A percentile compares a stretch with the other conserved stretches of the same genome.
These are phyloP conservation scores for Russula olivacea DNA, from an alignment of 768 basidiomycete species.

Conservation along the genomic window DNA sequence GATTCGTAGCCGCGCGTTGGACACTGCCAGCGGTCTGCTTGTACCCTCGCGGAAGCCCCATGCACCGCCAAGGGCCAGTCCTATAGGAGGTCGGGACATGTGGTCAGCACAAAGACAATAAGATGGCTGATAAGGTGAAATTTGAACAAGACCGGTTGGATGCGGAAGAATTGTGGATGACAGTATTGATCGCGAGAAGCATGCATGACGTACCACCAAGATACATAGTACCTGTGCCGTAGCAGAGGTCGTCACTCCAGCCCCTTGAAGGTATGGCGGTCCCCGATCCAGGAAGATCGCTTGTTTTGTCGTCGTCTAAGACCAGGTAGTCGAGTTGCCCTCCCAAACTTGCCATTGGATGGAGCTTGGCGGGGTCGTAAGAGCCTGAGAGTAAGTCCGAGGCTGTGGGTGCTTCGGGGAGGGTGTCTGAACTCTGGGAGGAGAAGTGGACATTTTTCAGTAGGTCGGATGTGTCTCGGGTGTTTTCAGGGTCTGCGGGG, in stretches of 20 bases:
- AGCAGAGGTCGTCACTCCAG: slow-evolving; percentile 99
- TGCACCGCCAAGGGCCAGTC: slow-evolving; percentile 87
- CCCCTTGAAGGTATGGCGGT: slow-evolving; percentile 93
- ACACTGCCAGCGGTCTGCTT: slow-evolving; percentile 77
- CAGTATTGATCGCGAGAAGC: slow-evolving; percentile 27
- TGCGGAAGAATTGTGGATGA: slow-evolving; percentile 38
- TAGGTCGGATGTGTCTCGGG: slow-evolving; percentile 20
- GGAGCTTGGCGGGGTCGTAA: slow-evolving; percentile 88
- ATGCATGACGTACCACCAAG: slow-evolving; percentile 71
- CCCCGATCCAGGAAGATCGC: slow-evolving; percentile 78
- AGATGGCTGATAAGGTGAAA: slow-evolving; percentile 35
- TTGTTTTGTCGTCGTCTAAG: slow-evolving; percentile 95
- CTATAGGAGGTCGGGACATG: slow-evolving; percentile 68
- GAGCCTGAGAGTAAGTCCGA: slow-evolving; percentile 80
- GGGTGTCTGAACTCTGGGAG: slow-evolving; percentile 33
- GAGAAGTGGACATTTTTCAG: slow-evolving; percentile 25
- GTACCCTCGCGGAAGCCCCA: slow-evolving; percentile 97
- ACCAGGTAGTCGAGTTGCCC: slow-evolving; percentile 93
- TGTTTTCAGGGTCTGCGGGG: not conserved
- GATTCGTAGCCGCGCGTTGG: slow-evolving; percentile 83
- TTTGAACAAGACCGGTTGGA: slow-evolving; percentile 46
- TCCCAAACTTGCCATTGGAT: slow-evolving; percentile 88
- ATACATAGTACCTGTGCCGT: slow-evolving; percentile 99
- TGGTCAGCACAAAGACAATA: slow-evolving; percentile 77
- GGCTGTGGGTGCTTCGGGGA: slow-evolving; percentile 66